Evolutionary conservation across 1,139 yeast genomes (phyloP).

Genomic region (Suhomyces maxii): DNA sequence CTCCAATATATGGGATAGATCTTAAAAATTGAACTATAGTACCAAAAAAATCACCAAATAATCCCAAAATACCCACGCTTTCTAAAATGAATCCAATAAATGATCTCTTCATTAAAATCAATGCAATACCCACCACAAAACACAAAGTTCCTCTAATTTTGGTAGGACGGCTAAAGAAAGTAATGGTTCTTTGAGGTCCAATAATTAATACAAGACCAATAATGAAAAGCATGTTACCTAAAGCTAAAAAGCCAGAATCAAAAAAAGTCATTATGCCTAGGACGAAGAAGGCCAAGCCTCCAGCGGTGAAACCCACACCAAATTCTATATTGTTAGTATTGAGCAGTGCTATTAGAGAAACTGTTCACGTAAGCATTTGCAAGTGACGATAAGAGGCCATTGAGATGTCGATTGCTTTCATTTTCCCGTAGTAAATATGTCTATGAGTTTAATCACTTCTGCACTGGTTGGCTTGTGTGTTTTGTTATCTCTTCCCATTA

Average conservation of each 20-base stretch:
- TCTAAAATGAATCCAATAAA: slow-evolving; percentile 85
- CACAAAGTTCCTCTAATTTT: slow-evolving; percentile 85
- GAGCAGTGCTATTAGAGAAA: background rate
- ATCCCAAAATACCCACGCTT: slow-evolving; percentile 80
- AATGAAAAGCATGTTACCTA: slow-evolving; percentile 82
- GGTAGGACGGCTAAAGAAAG: slow-evolving; percentile 83
- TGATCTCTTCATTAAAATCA: slow-evolving; percentile 75
- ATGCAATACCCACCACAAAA: slow-evolving; percentile 68
- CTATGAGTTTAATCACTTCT: too few species aligned
- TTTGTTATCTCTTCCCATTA: too few species aligned
- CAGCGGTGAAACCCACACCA: slow-evolving; percentile 93
- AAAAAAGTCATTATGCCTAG: slow-evolving; percentile 85
- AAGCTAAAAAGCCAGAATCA: slow-evolving; percentile 84
- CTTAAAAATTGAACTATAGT: slow-evolving; percentile 87
- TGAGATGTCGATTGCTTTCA: too few species aligned
- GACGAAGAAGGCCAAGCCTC: slow-evolving; percentile 75
- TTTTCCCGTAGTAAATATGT: too few species aligned
- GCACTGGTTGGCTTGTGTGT: too few species aligned
- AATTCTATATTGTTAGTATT: slow-evolving; percentile 50
- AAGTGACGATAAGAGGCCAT: too few species aligned
- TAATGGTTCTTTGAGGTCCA: slow-evolving; percentile 81
- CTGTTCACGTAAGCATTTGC: background rate
- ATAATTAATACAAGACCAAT: slow-evolving; percentile 82
- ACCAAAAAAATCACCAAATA: slow-evolving; percentile 91
- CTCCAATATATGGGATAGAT: slow-evolving; percentile 87